Evolutionary conservation across 2,329 filamentous ascomycete species (phyloP).

Genomic region (Fusarium sororula): DNA sequence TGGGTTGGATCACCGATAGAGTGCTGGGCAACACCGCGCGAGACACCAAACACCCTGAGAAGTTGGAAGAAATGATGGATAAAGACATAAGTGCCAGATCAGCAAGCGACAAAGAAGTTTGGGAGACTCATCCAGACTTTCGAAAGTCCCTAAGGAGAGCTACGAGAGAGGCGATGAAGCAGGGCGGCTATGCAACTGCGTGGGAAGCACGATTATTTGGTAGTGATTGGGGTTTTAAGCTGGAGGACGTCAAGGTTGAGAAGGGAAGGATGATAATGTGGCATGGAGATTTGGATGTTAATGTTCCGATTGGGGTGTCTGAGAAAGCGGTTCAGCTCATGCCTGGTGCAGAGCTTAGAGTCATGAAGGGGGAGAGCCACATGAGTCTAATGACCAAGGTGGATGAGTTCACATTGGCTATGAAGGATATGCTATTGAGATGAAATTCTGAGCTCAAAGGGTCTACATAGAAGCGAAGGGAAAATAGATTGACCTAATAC

Average conservation of each 20-base stretch:
- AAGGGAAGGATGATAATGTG: slow-evolving; percentile 22
- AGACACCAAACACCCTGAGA: slow-evolving; percentile 19
- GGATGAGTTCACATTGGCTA: not conserved
- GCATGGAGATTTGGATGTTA: slow-evolving; percentile 19
- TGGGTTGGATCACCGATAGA: slow-evolving; percentile 15
- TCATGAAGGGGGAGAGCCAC: slow-evolving; percentile 20
- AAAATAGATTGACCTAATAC: not conserved
- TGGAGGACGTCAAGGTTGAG: slow-evolving; percentile 21
- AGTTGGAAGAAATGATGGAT: slow-evolving; percentile 3
- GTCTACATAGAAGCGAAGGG: not conserved
- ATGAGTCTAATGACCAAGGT: slow-evolving; percentile 12
- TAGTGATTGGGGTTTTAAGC: slow-evolving; percentile 17
- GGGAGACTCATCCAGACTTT: not conserved
- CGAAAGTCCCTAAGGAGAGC: not conserved
- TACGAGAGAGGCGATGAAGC: slow-evolving; percentile 9
- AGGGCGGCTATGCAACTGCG: slow-evolving; percentile 3
- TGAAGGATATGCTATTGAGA: slow-evolving; percentile 10
- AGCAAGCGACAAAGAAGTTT: not conserved
- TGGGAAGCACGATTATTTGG: slow-evolving; percentile 24
- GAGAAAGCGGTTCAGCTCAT: slow-evolving; percentile 8
- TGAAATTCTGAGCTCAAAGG: accelerated
- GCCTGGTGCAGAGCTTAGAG: slow-evolving; percentile 8
- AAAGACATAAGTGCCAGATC: slow-evolving; percentile 14
- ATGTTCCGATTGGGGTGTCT: slow-evolving; percentile 14
- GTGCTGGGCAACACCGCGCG: not conserved